Evolutionary conservation across 148 eudicot species (phyloP).

Genomic region (Persicaria tinctoria): DNA sequence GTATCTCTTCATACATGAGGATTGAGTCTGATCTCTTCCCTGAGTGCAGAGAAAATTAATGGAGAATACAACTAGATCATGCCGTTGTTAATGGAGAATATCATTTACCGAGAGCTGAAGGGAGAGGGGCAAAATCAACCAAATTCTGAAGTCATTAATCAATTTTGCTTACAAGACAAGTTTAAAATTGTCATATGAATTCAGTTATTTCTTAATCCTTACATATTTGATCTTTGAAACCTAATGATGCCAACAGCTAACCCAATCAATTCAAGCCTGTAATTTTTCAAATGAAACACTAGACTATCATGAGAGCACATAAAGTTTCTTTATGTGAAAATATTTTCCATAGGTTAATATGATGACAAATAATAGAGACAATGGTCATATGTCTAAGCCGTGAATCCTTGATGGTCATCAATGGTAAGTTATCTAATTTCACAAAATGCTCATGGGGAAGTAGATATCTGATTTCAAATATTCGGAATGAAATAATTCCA

Average conservation of each 20-base stretch:
- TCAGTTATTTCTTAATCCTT: neutral
- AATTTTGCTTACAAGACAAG: neutral
- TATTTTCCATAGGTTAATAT: too few relatives aligned
- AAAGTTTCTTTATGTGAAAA: too few relatives aligned
- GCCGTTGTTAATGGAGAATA: neutral
- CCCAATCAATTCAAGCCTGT: neutral
- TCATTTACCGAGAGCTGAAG: neutral
- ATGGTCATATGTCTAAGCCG: neutral
- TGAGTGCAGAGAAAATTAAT: slow-evolving; percentile 13
- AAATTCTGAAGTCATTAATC: neutral
- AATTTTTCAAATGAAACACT: neutral
- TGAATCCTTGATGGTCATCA: neutral
- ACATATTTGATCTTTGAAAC: neutral
- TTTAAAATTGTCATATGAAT: neutral
- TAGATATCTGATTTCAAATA: neutral
- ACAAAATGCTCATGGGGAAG: neutral
- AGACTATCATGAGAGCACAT: too few relatives aligned
- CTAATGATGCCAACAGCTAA: neutral
- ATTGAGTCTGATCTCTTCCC: slow-evolving; percentile 38
- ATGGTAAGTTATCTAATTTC: neutral
- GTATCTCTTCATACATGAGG: slow-evolving; percentile 42
- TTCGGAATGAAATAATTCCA: neutral
- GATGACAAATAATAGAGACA: too few relatives aligned
- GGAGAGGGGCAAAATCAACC: neutral
- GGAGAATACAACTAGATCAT: too few relatives aligned